Evolutionary conservation across 2,329 filamentous ascomycete genomes (phyloP).

Genomic region (Thielaviopsis musarum): DNA sequence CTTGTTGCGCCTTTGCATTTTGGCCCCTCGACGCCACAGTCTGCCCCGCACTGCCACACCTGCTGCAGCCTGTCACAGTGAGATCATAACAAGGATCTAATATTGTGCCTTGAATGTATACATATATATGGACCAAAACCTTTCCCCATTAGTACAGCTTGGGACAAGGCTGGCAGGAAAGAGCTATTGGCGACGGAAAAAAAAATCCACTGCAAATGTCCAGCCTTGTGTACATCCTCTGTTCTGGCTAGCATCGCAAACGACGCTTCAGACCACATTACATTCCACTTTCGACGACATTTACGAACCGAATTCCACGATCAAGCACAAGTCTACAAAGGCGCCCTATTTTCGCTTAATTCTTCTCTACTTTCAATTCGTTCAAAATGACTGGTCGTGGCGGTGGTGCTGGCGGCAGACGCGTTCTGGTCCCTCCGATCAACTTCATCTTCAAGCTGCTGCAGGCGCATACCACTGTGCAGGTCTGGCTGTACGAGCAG

Average conservation of each 20-base stretch:
- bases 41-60: constrained; percentile 1
- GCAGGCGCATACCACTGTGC: constrained; percentile 63
- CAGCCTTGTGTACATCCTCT: constrained; percentile 1
- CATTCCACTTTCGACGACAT: neutral
- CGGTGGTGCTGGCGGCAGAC: constrained; percentile 37
- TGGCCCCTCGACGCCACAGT: constrained; percentile 8
- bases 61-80: neutral
- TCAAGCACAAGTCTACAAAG: neutral
- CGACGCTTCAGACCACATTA: neutral
- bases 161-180: constrained; percentile 5
- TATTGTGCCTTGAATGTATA: neutral
- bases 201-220: constrained; percentile 1
- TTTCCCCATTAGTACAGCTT: neutral
- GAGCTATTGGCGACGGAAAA: neutral
- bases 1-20: neutral
- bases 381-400: constrained; percentile 40
- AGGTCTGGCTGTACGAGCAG: constrained; percentile 96
- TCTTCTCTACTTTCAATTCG: neutral
- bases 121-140: constrained; percentile 1
- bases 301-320: neutral
- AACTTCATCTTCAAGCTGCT: constrained; percentile 57
- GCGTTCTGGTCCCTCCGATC: constrained; percentile 44
- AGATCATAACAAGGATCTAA: too few species aligned
- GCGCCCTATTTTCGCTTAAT: neutral
- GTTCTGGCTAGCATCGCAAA: neutral